Conservation (phyloP, 2,329 filamentous ascomycete species). For the Hymenotorrendiella dingleyae region DNA sequence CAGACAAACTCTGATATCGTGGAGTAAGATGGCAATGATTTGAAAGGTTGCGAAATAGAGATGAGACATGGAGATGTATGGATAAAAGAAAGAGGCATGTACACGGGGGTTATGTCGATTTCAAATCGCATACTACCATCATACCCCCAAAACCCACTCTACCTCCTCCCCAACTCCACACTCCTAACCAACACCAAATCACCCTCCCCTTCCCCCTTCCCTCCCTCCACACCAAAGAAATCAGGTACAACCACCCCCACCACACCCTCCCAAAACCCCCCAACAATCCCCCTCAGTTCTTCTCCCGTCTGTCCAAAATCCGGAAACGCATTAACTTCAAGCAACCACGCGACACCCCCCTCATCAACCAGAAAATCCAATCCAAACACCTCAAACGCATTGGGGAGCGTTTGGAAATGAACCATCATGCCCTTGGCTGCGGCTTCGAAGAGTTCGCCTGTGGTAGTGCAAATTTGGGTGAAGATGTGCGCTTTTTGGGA, state of each 20-base stretch:
- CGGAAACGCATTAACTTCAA: slow-evolving; percentile 94
- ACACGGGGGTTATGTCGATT: too few species aligned
- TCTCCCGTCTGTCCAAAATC: slow-evolving; percentile 90
- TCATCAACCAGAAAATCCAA: slow-evolving; percentile 81
- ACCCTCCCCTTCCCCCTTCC: slow-evolving; percentile 21
- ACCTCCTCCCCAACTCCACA: slow-evolving; percentile 44
- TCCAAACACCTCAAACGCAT: slow-evolving; percentile 89
- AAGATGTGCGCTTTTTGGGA: slow-evolving; percentile 54
- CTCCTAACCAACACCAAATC: slow-evolving; percentile 47
- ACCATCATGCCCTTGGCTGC: slow-evolving; percentile 77
- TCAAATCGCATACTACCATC: not conserved
- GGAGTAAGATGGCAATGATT: too few species aligned
- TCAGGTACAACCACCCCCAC: slow-evolving; percentile 59
- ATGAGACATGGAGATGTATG: slow-evolving; percentile 5
- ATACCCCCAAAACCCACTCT: not conserved
- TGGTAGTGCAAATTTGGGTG: slow-evolving; percentile 65
- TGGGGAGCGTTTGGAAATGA: slow-evolving; percentile 85
- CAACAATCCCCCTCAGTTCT: slow-evolving; percentile 65
- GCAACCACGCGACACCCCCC: slow-evolving; percentile 59
- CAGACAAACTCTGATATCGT: too few species aligned
- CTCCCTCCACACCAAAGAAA: slow-evolving; percentile 51
- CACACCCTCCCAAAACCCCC: slow-evolving; percentile 69
- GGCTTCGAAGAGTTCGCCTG: slow-evolving; percentile 77
- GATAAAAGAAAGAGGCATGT: slow-evolving; percentile 4
- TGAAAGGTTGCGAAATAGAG: too few species aligned